Conservation (phyloP, 2,329 filamentous ascomycete genomes). For the Aurifilum marmelostoma region DNA sequence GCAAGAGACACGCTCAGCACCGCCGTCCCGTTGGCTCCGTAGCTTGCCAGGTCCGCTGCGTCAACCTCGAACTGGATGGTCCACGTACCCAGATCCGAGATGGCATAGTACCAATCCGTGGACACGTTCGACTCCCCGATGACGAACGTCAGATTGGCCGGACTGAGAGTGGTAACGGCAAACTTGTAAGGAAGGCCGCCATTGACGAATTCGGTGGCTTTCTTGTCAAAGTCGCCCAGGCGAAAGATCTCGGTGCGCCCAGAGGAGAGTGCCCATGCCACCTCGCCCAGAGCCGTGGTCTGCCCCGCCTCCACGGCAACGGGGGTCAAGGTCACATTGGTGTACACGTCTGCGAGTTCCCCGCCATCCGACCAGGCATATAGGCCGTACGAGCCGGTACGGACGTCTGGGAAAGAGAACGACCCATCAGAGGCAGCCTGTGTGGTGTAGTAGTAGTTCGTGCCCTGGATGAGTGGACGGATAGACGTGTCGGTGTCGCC, state of each 20-base stretch:
- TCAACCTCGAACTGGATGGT: conserved; percentile 38
- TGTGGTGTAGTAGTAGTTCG: conserved; percentile 52
- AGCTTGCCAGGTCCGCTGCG: conserved; percentile 13
- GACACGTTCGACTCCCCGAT: conserved; percentile 41
- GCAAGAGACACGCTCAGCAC: conserved; percentile 48
- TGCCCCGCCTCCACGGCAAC: conserved; percentile 42
- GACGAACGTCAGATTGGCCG: conserved; percentile 49
- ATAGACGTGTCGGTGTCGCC: conserved; percentile 50
- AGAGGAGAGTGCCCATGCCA: conserved; percentile 46
- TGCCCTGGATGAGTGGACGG: conserved; percentile 51
- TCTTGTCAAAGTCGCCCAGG: conserved; percentile 52
- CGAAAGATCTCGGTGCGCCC: conserved; percentile 49
- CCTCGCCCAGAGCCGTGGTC: conserved; percentile 41
- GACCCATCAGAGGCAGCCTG: conserved; percentile 47
- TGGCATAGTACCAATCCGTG: conserved; percentile 54
- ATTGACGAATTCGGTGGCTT: conserved; percentile 47
- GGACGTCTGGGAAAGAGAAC: conserved; percentile 49
- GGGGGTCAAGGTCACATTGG: conserved; percentile 46
- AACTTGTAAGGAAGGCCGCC: conserved; percentile 49
- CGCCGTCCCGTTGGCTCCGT: conserved; percentile 35
- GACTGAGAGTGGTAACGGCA: conserved; percentile 47
- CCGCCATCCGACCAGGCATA: conserved; percentile 56
- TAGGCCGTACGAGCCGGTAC: conserved; percentile 48
- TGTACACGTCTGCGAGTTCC: conserved; percentile 48
- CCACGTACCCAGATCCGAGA: conserved; percentile 44